Conservation (phyloP, 768 basidiomycete species). For the Cyclocybe cylindracea region DNA sequence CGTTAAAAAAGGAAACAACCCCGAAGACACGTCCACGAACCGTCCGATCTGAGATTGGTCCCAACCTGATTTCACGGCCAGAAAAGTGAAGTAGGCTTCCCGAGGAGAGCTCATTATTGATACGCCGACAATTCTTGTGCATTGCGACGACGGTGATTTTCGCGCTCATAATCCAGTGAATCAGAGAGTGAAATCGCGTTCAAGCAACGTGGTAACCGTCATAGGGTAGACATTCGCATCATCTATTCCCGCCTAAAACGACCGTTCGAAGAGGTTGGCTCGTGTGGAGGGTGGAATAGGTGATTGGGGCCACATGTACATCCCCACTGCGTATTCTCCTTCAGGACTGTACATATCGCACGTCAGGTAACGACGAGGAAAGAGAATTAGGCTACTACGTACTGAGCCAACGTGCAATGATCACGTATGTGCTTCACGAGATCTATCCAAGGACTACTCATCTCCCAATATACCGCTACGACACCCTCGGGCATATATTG, state of each 20-base stretch:
- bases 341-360: conserved; percentile 47
- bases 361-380: neutral
- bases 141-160: conserved; percentile 73
- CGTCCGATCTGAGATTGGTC: conserved; percentile 78
- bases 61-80: conserved; percentile 82
- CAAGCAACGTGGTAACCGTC: no score
- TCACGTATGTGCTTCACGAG: conserved; percentile 72
- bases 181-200: no score
- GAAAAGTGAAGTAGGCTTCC: conserved; percentile 79
- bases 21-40: no score
- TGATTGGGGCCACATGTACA: conserved; percentile 56
- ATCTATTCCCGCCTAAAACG: no score
- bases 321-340: conserved; percentile 42
- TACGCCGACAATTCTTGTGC: conserved; percentile 70
- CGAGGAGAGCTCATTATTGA: conserved; percentile 78
- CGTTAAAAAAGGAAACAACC: conserved; percentile 6
- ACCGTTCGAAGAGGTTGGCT: conserved; percentile 67
- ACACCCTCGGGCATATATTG: conserved; percentile 31
- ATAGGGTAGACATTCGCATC: no score
- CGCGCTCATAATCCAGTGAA: conserved; percentile 67
- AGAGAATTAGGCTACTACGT: conserved; percentile 2
- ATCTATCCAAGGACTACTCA: conserved; percentile 68
- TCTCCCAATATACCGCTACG: conserved; percentile 74
- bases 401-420: conserved; percentile 60
- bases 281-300: conserved; percentile 59